Base-by-base conservation (phyloP, 23 red algal species). In the Chondrus crispus region DNA sequence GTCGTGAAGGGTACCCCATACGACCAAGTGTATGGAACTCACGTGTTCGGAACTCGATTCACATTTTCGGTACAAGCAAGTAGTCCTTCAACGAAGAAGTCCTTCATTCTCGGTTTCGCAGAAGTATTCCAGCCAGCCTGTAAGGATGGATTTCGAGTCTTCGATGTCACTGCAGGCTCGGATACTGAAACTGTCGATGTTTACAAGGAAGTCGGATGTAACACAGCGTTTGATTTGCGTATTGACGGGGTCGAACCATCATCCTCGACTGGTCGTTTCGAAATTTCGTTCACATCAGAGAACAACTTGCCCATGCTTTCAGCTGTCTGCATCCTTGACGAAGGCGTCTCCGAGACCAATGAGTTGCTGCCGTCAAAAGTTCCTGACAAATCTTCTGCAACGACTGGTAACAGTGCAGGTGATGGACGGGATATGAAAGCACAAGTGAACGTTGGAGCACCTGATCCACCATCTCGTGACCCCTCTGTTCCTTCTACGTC, bases 201-300 rank as follows among this genome's bases (percentile, higher is more conserved):
- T 10, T 80, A 68, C 41, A 62, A 68, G 1, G 87, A 90, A 55
- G 73, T 62, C 47, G 87, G 87, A 4, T 90, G 87, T 66, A 74
- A 50, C 3, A 47, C 71, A 26, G 72, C 87, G 24, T 45, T 90
- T n/a, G 57, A 75, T 53, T 46, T 90, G n/a, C 68, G 87, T 58
- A 60, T 90, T 36, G 87, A 90, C 44, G 87, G 72, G 22, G 87
- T 90, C 26, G 60, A 12, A 41, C 87, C 87, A n/a, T n/a, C n/a
- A n/a, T 66, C 60, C 18, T 9, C 7, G 35, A 32, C 18, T 32
- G 60, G 60, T 32, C 26, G 26, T n/a, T 32, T 66, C 60, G 60
- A 66, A 32, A 32, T 66, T 1, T 22, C 18, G 9, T 66, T 66
- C 60, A 66, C 60, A 19, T 22, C 60, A 9, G 60, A 32, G 9